phyloP scores from a whole-genome alignment of 2,329 filamentous ascomycete species.

The Verruconis gallopava region DNA sequence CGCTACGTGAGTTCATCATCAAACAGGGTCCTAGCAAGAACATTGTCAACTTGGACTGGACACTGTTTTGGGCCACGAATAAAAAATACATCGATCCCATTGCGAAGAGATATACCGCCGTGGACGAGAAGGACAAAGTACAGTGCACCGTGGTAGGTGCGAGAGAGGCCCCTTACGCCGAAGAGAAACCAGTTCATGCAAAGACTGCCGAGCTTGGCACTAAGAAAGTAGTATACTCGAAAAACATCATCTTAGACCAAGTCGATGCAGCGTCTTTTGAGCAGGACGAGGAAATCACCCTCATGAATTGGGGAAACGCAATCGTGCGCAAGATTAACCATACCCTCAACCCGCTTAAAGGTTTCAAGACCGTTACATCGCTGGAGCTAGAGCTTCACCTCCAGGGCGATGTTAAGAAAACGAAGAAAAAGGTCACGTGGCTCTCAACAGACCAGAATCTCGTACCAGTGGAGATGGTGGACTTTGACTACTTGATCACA shows the following conservation, averaged over 20 bases:
- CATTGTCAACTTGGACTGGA: constrained; percentile 76
- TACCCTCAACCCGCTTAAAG: constrained; percentile 35
- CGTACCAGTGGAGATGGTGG: constrained; percentile 10
- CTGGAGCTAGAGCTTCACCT: constrained; percentile 81
- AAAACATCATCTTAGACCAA: constrained; percentile 70
- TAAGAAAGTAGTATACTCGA: constrained; percentile 74
- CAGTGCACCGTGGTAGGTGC: constrained; percentile 56
- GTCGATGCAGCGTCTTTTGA: constrained; percentile 71
- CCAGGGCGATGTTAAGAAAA: constrained; percentile 85
- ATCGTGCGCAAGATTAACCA: constrained; percentile 55
- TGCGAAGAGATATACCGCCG: constrained; percentile 36
- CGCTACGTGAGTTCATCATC: constrained; percentile 70
- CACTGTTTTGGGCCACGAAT: constrained; percentile 43
- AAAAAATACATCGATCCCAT: constrained; percentile 40
- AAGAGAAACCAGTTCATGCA: constrained; percentile 69
- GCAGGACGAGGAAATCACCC: constrained; percentile 78
- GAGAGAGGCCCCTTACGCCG: constrained; percentile 37
- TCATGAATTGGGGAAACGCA: constrained; percentile 95
- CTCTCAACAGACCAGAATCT: constrained; percentile 41
- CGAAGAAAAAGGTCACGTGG: constrained; percentile 95
- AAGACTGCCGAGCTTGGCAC: constrained; percentile 78
- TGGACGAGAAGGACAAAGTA: constrained; percentile 58
- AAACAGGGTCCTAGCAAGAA: constrained; percentile 76
- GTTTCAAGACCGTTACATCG: constrained; percentile 45
- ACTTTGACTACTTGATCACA: constrained; percentile 60